Evolutionary conservation across 495 filamentous ascomycete genomes (phyloP), one percentile per base, ranked within the genome.

Genomic region (Neurospora sp.): DNA sequence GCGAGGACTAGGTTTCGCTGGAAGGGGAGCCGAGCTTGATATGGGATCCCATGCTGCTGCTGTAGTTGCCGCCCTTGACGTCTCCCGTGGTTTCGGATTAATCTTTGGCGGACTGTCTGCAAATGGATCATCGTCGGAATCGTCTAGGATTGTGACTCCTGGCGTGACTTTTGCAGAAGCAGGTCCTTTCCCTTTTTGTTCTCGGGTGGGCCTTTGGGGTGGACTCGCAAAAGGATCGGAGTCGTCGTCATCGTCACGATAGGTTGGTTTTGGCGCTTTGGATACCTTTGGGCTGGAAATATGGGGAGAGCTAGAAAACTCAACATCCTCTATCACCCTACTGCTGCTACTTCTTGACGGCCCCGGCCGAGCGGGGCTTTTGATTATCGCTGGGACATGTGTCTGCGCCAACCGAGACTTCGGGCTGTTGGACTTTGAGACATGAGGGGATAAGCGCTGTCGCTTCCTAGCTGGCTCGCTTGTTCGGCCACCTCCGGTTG

Each of bases 1-100:
- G 37, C 72, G 74, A 11, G 69, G 7, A 41, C 78, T 72, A n/a
- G 40, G 18, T 12, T 35, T 44, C 6, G 48, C 66, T 8, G 74
- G 71, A 20, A 82, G 79, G 4, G 83, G 83, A 37, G 83, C 83
- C 5, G 85, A 86, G 74, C 83, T 85, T 22, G 84, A 86, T 69
- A 86, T 86, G 0, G 83, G 85, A 75, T 85, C 84, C 84, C 84
- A 86, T 1, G 75, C 69, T 35, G 70, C 78, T 6, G 75, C 74
- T n/a, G 78, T 77, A 41, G 53, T 35, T 18, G 31, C 1, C 12
- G 27, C 7, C 27, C 53, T 74, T 9, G 75, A 72, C 27, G 37
- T 18, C 20, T 69, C 70, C 37, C 31, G 35, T 39, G 61, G 18
- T 8, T 31, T 69, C 20, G 22, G 61, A 2, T 40, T 22, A 7